Conservation (phyloP, 2,329 filamentous ascomycete species). For the Neofusicoccum sp. region DNA sequence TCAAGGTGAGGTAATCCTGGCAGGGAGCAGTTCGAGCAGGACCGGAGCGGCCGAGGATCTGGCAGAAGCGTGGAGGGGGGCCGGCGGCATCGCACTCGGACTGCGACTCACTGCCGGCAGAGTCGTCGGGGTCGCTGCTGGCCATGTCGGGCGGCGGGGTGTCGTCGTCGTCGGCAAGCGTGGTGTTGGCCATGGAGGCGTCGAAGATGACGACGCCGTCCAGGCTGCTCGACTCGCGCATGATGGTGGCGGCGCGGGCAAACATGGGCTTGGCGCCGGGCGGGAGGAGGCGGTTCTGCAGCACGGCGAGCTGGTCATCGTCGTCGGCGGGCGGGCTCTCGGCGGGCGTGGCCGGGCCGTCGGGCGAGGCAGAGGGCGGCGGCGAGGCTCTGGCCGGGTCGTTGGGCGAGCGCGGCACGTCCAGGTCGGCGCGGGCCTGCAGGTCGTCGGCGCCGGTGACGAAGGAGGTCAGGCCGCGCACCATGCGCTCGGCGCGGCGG, state of each 20-base stretch:
- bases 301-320: neutral
- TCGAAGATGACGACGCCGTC: slow-evolving; percentile 40
- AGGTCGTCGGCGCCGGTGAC: slow-evolving; percentile 21
- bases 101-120: neutral
- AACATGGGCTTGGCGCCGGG: slow-evolving; percentile 27
- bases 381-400: neutral
- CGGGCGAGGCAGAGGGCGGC: neutral
- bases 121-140: neutral
- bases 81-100: no score
- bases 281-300: slow-evolving; percentile 19
- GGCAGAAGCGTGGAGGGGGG: slow-evolving; percentile 24
- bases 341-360: neutral
- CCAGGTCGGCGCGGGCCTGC: slow-evolving; percentile 16
- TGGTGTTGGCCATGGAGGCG: slow-evolving; percentile 33
- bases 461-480: slow-evolving; percentile 33
- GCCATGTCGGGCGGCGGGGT: neutral
- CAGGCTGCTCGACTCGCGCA: slow-evolving; percentile 37
- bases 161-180: neutral
- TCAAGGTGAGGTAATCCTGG: slow-evolving; percentile 18
- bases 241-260: slow-evolving; percentile 37
- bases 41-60: slow-evolving; percentile 29
- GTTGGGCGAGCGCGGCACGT: no score
- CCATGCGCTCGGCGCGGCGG: slow-evolving; percentile 31
- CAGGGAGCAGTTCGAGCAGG: no score
- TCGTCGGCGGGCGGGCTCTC: neutral